These are phyloP conservation scores for Ilyonectria mors-panacis DNA, from an alignment of 2,329 filamentous ascomycete genomes.

Conservation along the genomic window DNA sequence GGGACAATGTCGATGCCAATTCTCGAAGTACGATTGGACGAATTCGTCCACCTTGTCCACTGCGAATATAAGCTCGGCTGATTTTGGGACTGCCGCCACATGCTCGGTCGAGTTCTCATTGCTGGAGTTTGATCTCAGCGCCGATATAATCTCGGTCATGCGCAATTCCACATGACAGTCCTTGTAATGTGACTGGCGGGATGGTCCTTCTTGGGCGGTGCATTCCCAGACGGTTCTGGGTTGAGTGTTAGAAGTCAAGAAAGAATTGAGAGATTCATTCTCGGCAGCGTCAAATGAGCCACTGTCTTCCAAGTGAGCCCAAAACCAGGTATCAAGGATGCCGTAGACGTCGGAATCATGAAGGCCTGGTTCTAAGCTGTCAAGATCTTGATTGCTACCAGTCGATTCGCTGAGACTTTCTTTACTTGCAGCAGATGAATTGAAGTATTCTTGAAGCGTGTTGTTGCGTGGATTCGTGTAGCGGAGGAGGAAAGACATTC, in stretches of 20 bases:
- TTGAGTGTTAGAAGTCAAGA: too few species aligned
- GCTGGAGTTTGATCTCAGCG: not conserved
- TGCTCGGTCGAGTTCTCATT: not conserved
- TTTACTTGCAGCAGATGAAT: not conserved
- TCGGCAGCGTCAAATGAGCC: not conserved
- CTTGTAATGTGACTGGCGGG: not conserved
- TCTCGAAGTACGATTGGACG: constrained; percentile 10
- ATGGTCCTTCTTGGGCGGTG: not conserved
- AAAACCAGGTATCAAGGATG: not conserved
- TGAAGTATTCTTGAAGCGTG: constrained; percentile 12
- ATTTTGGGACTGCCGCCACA: not conserved
- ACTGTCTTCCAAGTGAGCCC: not conserved
- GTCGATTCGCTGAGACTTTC: too few species aligned
- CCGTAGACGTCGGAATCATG: too few species aligned
- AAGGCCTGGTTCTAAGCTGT: not conserved
- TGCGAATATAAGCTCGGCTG: not conserved
- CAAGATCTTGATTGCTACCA: not conserved
- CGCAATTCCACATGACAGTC: not conserved
- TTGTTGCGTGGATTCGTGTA: constrained; percentile 13
- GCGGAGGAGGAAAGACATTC: constrained; percentile 1
- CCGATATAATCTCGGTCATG: not conserved
- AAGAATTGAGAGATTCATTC: not conserved
- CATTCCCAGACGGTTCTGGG: too few species aligned
- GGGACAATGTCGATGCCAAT: constrained; percentile 10
- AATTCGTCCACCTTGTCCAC: not conserved